Conservation (phyloP, 768 basidiomycete genomes). For the Russula vinacea region DNA sequence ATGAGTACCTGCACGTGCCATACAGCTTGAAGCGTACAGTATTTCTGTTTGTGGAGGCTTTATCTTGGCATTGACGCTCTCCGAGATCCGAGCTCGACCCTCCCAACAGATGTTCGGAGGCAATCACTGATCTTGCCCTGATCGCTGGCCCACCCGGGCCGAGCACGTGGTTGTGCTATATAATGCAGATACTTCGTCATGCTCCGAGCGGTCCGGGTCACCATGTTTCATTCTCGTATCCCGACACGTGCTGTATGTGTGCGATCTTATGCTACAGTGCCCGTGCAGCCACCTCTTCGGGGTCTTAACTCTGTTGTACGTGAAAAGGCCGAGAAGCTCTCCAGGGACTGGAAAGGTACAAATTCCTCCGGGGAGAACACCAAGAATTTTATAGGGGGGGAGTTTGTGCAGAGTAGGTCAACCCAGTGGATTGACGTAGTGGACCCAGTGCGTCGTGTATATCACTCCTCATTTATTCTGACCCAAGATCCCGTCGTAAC, state of each 20-base stretch:
- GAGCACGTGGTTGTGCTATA: neutral
- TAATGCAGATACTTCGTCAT: no score
- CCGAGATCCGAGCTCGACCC: no score
- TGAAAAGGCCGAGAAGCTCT: conserved; percentile 64
- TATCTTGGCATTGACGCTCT: no score
- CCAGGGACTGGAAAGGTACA: conserved; percentile 84
- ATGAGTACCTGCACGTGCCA: no score
- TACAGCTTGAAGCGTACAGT: no score
- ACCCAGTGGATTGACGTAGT: conserved; percentile 80
- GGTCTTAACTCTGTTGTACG: conserved; percentile 55
- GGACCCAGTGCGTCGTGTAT: conserved; percentile 67
- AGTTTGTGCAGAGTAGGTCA: conserved; percentile 81
- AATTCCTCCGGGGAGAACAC: conserved; percentile 80
- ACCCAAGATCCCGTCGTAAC: conserved; percentile 12
- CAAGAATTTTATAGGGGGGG: conserved; percentile 88
- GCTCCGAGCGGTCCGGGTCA: neutral
- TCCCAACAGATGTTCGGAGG: no score
- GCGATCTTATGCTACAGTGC: conserved; percentile 33
- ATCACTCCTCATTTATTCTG: neutral
- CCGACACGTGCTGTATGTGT: conserved; percentile 23
- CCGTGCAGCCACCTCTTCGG: conserved; percentile 36
- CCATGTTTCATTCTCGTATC: conserved; percentile 17
- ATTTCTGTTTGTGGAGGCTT: no score
- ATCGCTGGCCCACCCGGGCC: no score
- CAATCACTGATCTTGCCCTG: no score